A percentile compares a stretch with the other conserved stretches of the same genome.
Conservation (phyloP, 106 monocot species). For the Allium fistulosum region DNA sequence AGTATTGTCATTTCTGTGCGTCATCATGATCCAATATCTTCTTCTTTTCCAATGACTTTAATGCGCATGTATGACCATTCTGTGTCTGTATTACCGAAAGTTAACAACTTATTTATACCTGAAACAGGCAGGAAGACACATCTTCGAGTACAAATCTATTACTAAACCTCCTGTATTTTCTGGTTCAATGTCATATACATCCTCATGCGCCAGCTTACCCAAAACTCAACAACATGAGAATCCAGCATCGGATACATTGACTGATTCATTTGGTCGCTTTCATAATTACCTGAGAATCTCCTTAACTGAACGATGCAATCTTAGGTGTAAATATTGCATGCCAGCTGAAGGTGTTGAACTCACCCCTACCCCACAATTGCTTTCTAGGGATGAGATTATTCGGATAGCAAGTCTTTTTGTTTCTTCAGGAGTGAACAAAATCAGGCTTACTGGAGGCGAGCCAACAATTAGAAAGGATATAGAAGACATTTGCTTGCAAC, state of each 20-base stretch:
- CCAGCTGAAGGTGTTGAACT: slow-evolving; percentile 94
- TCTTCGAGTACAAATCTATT: too few species aligned
- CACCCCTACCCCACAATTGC: slow-evolving; percentile 51
- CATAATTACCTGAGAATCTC: slow-evolving; percentile 93
- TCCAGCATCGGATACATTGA: slow-evolving; percentile 50
- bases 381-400: slow-evolving; percentile 69
- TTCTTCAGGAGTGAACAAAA: slow-evolving; percentile 79
- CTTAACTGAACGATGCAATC: slow-evolving; percentile 93
- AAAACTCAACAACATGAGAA: slow-evolving; percentile 22
- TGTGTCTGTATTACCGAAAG: too few species aligned
- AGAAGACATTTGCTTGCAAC: slow-evolving; percentile 75
- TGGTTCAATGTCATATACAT: slow-evolving; percentile 20
- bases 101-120: too few species aligned
- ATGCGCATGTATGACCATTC: too few species aligned
- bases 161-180: slow-evolving; percentile 9
- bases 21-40: too few species aligned
- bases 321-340: slow-evolving; percentile 97
- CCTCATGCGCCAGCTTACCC: slow-evolving; percentile 36
- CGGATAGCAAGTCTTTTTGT: slow-evolving; percentile 79
- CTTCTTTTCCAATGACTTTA: too few species aligned
- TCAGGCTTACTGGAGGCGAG: slow-evolving; percentile 91
- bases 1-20: too few species aligned
- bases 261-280: slow-evolving; percentile 80
- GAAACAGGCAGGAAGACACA: too few species aligned
- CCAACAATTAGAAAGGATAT: slow-evolving; percentile 94